phyloP scores from a whole-genome alignment of 176 grass and related monocot genomes.

The Oryza brachyantha region DNA sequence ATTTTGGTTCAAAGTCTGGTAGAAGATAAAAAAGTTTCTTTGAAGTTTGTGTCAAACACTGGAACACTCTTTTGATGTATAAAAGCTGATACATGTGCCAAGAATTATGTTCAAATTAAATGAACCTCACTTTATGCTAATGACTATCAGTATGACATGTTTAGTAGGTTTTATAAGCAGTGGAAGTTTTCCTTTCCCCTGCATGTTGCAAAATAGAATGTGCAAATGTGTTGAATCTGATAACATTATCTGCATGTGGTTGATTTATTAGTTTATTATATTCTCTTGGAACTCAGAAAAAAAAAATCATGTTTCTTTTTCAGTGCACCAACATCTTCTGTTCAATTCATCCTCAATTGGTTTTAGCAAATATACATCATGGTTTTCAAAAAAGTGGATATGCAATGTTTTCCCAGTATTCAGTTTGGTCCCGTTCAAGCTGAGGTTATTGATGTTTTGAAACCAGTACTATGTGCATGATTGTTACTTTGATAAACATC shows the following conservation, averaged over 20 bases:
- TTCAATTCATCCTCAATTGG: neutral
- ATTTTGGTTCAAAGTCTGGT: neutral
- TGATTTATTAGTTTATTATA: neutral
- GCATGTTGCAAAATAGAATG: neutral
- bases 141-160: neutral
- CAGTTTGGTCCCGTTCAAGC: neutral
- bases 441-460: neutral
- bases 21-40: neutral
- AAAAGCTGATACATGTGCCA: neutral
- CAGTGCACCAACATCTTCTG: neutral
- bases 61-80: neutral
- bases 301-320: neutral
- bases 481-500: neutral
- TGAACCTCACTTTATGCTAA: neutral
- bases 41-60: neutral
- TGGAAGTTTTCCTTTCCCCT: neutral
- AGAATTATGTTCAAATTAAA: neutral
- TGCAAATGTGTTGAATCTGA: neutral
- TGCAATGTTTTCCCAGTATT: neutral
- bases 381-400: neutral
- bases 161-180: neutral
- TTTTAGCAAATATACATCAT: slow-evolving; percentile 7
- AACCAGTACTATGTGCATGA: neutral
- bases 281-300: neutral
- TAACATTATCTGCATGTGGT: neutral